Evolutionary conservation across 805 yeast genomes (phyloP).

Genomic region (Starmerella apicola): DNA sequence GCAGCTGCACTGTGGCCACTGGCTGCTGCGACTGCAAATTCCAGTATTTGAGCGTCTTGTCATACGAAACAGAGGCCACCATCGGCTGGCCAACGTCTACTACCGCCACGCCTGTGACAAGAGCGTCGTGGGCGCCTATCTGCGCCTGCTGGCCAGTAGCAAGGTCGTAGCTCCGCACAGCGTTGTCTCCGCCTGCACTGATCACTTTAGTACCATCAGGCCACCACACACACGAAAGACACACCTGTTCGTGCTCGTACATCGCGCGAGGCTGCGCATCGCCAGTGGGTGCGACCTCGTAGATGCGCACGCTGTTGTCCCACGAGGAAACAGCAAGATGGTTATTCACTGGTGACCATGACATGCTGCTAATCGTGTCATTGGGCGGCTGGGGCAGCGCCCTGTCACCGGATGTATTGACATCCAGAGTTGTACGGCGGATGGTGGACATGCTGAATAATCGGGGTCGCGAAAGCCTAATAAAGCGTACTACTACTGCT

Average conservation of each 20-base stretch:
- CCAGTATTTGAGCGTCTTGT: slow-evolving; percentile 89
- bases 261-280: slow-evolving; percentile 77
- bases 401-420: slow-evolving; percentile 10
- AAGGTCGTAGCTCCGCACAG: slow-evolving; percentile 70
- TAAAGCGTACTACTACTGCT: too few species aligned
- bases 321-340: slow-evolving; percentile 72
- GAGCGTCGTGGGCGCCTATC: slow-evolving; percentile 73
- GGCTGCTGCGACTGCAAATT: slow-evolving; percentile 75
- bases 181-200: slow-evolving; percentile 85
- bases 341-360: slow-evolving; percentile 81
- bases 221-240: slow-evolving; percentile 69
- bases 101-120: slow-evolving; percentile 61
- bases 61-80: slow-evolving; percentile 92
- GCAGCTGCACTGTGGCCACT: slow-evolving; percentile 64
- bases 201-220: slow-evolving; percentile 76
- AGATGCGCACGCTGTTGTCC: slow-evolving; percentile 90
- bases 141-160: slow-evolving; percentile 71
- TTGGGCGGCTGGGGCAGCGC: slow-evolving; percentile 19
- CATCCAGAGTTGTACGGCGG: slow-evolving; percentile 10
- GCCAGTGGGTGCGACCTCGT: slow-evolving; percentile 69
- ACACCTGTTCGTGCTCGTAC: slow-evolving; percentile 84
- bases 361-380: slow-evolving; percentile 74
- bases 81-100: slow-evolving; percentile 67
- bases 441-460: background rate
- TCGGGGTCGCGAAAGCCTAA: too few species aligned